Base-by-base conservation (phyloP, 306 rosid genomes). In the Ammopiptanthus mongolicus region DNA sequence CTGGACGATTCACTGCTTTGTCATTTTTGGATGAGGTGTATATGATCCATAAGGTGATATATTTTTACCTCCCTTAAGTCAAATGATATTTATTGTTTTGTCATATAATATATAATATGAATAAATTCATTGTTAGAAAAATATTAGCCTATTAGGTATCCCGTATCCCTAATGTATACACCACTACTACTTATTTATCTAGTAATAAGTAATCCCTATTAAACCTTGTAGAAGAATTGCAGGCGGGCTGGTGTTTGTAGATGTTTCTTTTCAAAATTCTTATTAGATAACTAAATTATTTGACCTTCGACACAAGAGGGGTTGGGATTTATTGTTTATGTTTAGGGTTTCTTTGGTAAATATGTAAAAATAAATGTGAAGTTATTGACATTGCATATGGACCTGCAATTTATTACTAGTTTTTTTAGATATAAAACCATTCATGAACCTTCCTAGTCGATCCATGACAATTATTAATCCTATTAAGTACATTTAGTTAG, bases 21-120 rank as follows among this genome's bases (percentile, higher is more conserved):
- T 76, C 87, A 55, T 94, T 83, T 81, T 72, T 91, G 85, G 96
- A 94, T 74, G 98, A 94, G 80, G 68, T 90, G 76, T 82, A 77
- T 83, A 65, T 85, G 86, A 71, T 91, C 84, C 78, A 60, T 78
- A 82, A 90, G 98, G 98, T 91, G 68, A 52, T 28, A n/a, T 21
- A 4, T 53, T 66, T 19, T 47, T 64, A 70, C 31, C 46, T 69
- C 28, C 84, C 61, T 60, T 46, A 64, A 48, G 56, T 56, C 67
- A 62, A 59, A 36, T 81, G 78, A 69, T 71, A 58, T 37, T 39
- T 60, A 70, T 69, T 60, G 13, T 62, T 76, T 67, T 64, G 19
- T 25, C 46, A 57, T 67, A 33, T 51, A 51, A 39, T 41, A 23
- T 23, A 3, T 66, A n/a, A 14, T 14, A 25, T 50, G 61, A 41